These are phyloP conservation scores for Hordeum pubiflorum DNA, from an alignment of 202 grass and related monocot species.

Conservation along the genomic window DNA sequence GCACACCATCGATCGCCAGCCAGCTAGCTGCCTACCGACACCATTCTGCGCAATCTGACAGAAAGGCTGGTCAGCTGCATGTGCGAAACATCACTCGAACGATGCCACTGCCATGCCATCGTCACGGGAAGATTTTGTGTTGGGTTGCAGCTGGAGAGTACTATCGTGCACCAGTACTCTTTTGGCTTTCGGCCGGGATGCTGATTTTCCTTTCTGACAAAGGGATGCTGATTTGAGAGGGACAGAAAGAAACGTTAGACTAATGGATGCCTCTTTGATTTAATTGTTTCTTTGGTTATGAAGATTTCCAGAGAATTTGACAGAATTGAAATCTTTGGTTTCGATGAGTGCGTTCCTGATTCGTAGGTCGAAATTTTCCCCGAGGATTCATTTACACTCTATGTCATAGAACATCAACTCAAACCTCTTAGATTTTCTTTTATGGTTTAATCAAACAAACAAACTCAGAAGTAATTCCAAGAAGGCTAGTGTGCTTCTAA, in stretches of 20 bases:
- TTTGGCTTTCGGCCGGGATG: constrained; percentile 8
- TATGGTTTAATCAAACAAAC: no score
- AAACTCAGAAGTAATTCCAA: not conserved
- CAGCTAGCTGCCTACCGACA: not conserved
- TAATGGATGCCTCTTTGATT: not conserved
- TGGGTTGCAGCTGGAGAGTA: not conserved
- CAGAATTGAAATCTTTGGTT: not conserved
- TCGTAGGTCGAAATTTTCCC: not conserved
- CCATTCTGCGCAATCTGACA: constrained; percentile 9
- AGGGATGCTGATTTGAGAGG: constrained; percentile 19
- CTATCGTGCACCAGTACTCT: not conserved
- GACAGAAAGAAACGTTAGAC: constrained; percentile 8
- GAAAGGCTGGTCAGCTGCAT: not conserved
- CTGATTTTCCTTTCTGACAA: not conserved
- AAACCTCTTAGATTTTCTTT: not conserved
- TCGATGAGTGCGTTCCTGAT: not conserved
- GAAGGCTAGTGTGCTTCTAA: no score
- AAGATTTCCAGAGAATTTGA: not conserved
- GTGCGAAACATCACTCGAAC: not conserved
- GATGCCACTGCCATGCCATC: not conserved
- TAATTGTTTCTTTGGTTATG: not conserved
- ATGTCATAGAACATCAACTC: no score
- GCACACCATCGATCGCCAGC: not conserved
- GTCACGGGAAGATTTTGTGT: not conserved
- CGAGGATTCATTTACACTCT: not conserved